Conservation (phyloP, 2,329 filamentous ascomycete genomes). For the Curvularia eragrostidis region DNA sequence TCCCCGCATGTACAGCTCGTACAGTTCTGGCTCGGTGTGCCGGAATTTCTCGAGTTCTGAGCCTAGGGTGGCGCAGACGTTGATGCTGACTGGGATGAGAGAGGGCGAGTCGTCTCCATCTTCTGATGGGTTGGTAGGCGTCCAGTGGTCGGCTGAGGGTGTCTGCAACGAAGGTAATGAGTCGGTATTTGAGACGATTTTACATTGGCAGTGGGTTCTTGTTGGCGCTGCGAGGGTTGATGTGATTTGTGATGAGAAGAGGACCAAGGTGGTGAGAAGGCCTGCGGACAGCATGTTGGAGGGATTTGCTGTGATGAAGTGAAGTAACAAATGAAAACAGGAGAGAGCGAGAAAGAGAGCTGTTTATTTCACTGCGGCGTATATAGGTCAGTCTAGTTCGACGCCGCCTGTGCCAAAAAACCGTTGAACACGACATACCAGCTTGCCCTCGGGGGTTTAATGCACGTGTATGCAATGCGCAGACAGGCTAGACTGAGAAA, state of each 20-base stretch:
- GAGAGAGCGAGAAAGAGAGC: neutral
- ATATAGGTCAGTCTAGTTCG: neutral
- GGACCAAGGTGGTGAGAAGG: constrained; percentile 19
- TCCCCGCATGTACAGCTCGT: constrained; percentile 30
- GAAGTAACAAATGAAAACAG: neutral
- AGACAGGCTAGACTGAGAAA: neutral
- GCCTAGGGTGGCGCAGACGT: constrained; percentile 34
- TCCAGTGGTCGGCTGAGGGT: constrained; percentile 31
- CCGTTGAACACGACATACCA: neutral
- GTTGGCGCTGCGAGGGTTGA: constrained; percentile 30
- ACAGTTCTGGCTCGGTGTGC: constrained; percentile 34
- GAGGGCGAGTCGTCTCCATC: neutral
- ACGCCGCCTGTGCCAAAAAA: neutral
- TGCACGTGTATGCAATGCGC: neutral
- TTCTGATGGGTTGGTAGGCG: constrained; percentile 22
- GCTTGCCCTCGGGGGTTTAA: neutral
- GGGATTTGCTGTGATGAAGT: neutral
- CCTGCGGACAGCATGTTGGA: neutral
- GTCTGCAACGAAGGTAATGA: constrained; percentile 24
- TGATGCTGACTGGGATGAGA: constrained; percentile 14
- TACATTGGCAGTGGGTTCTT: constrained; percentile 41
- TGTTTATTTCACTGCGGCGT: neutral
- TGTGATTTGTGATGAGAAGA: constrained; percentile 1
- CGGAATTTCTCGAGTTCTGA: constrained; percentile 37
- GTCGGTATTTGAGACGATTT: constrained; percentile 25